Evolutionary conservation across 2,329 filamentous ascomycete species (phyloP), one percentile per base, ranked within the genome.

Genomic region (Xylariales sp.): DNA sequence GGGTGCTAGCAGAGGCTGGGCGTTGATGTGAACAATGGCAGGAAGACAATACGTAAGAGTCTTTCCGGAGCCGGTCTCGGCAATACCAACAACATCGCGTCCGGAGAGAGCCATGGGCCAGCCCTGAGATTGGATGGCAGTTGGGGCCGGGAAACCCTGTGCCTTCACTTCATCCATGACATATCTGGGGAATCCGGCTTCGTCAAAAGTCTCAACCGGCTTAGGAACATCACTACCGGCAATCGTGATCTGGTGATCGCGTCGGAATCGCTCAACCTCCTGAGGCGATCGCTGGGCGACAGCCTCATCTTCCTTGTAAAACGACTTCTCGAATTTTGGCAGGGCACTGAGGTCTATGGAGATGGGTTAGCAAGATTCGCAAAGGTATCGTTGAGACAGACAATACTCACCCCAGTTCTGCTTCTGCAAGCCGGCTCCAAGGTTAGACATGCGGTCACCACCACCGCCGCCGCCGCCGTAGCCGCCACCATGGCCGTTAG

Each of bases 61-160:
- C 83, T 98, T 98, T 76, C 93, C 93, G 49, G 93, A 98, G 63
- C 93, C 93, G 42, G 93, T 98, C 76, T 98, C 93, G 56, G 93
- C 93, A 70, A 98, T 95, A 81, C 93, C 93, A 56, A 97, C 91
- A 44, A 97, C 91, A 63, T 98, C 93, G 54, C 93, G 91, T 70
- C 93, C 93, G 52, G 91, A 94, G 36, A 98, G 82, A 59, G 93
- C 90, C 93, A 97, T 97, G 46, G 93, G 93, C 93, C 93, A 97
- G 47, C 93, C 93, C 65, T 97, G 93, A 14, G 91, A 94, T 69
- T 98, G 93, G 64, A 98, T 97, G 47, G 93, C 84, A 29, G 93
- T 98, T 27, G 93, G 93, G 39, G 83, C 85, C 46, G 85, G 80
- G 68, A 98, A 98, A 30, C 93, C 93, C 69, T 97, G 91, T 17